Evolutionary conservation across 2,329 filamentous ascomycete genomes (phyloP), one percentile per base, ranked within the genome.

Genomic region (Aspergillus ochraceus): DNA sequence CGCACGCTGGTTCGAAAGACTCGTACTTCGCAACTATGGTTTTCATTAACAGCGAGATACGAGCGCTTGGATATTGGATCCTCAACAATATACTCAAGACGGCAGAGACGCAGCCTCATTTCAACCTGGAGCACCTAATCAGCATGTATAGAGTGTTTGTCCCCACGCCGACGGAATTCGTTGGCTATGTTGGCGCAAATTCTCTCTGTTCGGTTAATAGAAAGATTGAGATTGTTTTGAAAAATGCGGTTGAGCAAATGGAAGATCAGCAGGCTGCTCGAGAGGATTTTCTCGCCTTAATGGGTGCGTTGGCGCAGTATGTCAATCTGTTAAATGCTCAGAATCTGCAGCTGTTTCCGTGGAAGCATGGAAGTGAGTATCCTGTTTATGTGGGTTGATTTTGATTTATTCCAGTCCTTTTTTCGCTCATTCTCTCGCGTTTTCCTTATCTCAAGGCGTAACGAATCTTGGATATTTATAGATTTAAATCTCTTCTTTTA

Each of bases 311-410:
- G 20, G 49, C 57, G 2, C 52, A 52, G 26, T 64, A 60, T 58
- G 55, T 64, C n/a, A 62, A 58, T 57, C 49, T 62, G 2, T 55
- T 64, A 8, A 64, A 64, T 46, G 62, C 62, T 3, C 59, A 62
- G 29, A 64, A 62, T 49, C 36, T 64, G 52, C 60, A 55, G 42
- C 30, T 59, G 49, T 64, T 62, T 30, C 62, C 62, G 6, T 64
- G 60, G 62, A 58, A 42, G 17, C 62, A 64, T 51, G 51, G 54
- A 2, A 12, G 19, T 9, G 62, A 64, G 36, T 42, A 42, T 42
- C 36, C 36, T n/a, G 8, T n/a, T 6, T 42, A n/a, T n/a, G 36
- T n/a, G 14, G 14, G n/a, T 42, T 42, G 17, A 42, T n/a, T n/a
- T 42, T 8, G 14, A 8, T 42, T 42, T n/a, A 1, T n/a, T 42